Base-by-base conservation (phyloP, 179 eudicot species). In the Beta corolliflora region DNA sequence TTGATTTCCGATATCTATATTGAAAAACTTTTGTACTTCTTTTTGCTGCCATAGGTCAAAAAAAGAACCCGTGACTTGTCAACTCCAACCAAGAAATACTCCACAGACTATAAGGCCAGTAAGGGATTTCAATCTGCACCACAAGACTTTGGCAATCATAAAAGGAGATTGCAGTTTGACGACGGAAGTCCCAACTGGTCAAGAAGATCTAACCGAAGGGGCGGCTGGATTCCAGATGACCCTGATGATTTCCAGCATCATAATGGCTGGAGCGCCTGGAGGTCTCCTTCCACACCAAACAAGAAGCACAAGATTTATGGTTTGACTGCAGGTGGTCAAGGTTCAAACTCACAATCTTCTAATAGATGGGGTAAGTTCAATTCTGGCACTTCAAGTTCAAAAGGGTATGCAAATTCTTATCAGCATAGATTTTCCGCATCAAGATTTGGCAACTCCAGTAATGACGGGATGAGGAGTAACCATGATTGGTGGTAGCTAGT, bases 161-260 rank as follows among this genome's bases (percentile, higher is more conserved):
- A 88, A 36, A 36, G 41, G 80, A 87, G 86, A 66, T 4, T 87
- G 23, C 88, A 87, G 23, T 82, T 63, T 64, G 92, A 84, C 46
- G 84, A 79, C 53, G 87, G 58, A 76, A 80, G 69, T 83, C 67
- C 79, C 65, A 50, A 78, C 83, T 67, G 84, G 89, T 81, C 88
- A 8, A 81, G 83, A 66, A 91, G 82, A 80, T 71, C 88, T 56
- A 94, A 91, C 78, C 72, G 80, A 53, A 90, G 91, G 82, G 88
- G 91, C 66, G 93, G 94, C 70, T 94, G 97, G 95, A 90, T 67
- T 70, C 86, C 89, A 21, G 94, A 93, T 83, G 87, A 94, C 75
- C 88, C 91, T 46, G 83, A 82, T 77, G 91, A 93, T 77, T 56
- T 61, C 45, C 72, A 86, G 78, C 86, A 41, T 25, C 69, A 71